phyloP scores from a whole-genome alignment of 1,139 yeast species.

The Taphrina sp. region DNA sequence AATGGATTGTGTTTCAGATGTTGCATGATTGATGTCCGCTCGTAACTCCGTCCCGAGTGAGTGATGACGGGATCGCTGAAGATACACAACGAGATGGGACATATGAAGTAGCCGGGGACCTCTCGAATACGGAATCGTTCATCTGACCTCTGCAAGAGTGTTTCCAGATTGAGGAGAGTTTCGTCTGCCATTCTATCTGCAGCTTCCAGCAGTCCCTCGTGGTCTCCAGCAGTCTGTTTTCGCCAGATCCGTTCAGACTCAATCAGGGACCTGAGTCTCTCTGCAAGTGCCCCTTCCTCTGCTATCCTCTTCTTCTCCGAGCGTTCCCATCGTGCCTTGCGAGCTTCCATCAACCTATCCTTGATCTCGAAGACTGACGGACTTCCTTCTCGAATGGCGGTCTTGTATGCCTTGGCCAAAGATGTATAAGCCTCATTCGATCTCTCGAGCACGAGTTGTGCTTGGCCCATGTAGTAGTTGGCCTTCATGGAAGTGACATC shows the following conservation, averaged over 20 bases:
- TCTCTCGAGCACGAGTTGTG: conserved; percentile 41
- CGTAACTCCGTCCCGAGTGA: conserved; percentile 54
- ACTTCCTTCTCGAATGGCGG: conserved; percentile 41
- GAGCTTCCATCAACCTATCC: conserved; percentile 42
- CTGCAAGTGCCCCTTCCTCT: conserved; percentile 42
- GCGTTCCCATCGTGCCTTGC: conserved; percentile 41
- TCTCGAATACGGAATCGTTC: conserved; percentile 40
- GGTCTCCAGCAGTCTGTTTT: conserved; percentile 39
- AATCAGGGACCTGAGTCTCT: conserved; percentile 42
- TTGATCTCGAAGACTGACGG: conserved; percentile 42
- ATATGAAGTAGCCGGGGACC: conserved; percentile 50
- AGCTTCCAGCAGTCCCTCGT: conserved; percentile 40
- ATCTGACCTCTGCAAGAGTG: conserved; percentile 42
- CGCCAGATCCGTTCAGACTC: conserved; percentile 40
- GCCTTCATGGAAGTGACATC: conserved; percentile 30
- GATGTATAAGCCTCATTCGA: conserved; percentile 44
- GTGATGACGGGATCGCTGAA: conserved; percentile 52
- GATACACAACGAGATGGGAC: conserved; percentile 52
- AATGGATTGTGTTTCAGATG: conserved; percentile 47
- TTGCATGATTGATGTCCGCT: conserved; percentile 47
- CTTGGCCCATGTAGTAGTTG: conserved; percentile 40
- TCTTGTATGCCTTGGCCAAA: conserved; percentile 44
- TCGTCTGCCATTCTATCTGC: conserved; percentile 41
- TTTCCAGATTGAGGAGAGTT: conserved; percentile 41
- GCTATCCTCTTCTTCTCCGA: conserved; percentile 40